These are phyloP conservation scores for Botrytis medusae DNA, from an alignment of 2,329 filamentous ascomycete genomes.

Conservation along the genomic window DNA sequence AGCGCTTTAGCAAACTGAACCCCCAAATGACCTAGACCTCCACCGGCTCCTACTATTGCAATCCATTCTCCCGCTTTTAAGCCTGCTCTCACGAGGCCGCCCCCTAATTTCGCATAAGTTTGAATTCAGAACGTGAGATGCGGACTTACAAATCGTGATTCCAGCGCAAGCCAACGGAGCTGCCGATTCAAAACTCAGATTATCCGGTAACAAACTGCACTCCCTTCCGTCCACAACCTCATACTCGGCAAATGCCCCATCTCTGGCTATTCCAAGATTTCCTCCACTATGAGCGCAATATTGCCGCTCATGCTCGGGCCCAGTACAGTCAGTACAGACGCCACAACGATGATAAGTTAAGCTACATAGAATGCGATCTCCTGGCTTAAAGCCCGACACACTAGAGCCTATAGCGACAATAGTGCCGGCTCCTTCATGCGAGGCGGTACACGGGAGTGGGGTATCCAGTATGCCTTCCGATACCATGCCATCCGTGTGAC, in stretches of 20 bases:
- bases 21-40: conserved; percentile 55
- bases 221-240: conserved; percentile 50
- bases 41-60: conserved; percentile 50
- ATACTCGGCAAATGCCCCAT: conserved; percentile 60
- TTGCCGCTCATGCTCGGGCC: conserved; percentile 50
- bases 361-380: conserved; percentile 53
- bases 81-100: conserved; percentile 41
- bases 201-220: conserved; percentile 49
- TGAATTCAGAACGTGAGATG: background rate
- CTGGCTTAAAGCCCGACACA: conserved; percentile 37
- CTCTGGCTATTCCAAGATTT: conserved; percentile 49
- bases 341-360: conserved; percentile 55
- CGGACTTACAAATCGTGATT: conserved; percentile 39
- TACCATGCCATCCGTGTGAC: conserved; percentile 63
- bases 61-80: conserved; percentile 42
- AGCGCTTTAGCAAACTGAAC: conserved; percentile 50
- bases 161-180: conserved; percentile 58
- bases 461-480: conserved; percentile 49
- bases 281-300: conserved; percentile 51
- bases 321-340: conserved; percentile 52
- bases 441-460: conserved; percentile 52
- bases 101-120: conserved; percentile 23
- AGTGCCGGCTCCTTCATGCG: conserved; percentile 39
- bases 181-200: conserved; percentile 50
- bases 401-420: conserved; percentile 40